Evolutionary conservation across 2,329 filamentous ascomycete species (phyloP).

Genomic region (Orbilia blumenaviensis): DNA sequence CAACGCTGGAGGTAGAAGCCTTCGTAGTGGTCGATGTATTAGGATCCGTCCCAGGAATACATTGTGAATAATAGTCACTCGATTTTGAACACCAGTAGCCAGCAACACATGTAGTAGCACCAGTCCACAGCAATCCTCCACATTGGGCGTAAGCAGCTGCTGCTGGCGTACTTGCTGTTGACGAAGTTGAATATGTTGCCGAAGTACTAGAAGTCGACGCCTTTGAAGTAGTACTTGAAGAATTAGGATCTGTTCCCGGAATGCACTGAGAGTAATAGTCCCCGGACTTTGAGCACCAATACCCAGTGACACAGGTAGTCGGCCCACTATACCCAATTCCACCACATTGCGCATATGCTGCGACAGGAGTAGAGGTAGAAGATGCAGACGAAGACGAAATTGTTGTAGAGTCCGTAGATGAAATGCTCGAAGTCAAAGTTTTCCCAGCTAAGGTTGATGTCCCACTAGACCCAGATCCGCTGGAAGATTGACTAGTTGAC

Average conservation of each 20-base stretch:
- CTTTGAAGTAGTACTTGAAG: background rate
- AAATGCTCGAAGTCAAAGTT: background rate
- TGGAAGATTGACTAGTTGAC: background rate
- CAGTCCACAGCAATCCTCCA: constrained; percentile 8
- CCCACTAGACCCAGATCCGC: background rate
- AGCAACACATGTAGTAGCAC: background rate
- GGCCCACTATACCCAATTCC: constrained; percentile 55
- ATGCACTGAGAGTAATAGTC: constrained; percentile 55
- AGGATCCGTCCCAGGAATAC: constrained; percentile 1
- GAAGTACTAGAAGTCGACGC: background rate
- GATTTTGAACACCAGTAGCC: constrained; percentile 14
- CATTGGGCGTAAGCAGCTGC: constrained; percentile 25
- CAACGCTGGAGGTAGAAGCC: too few species aligned
- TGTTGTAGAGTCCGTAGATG: background rate
- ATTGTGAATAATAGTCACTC: constrained; percentile 25
- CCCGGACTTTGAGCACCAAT: constrained; percentile 49
- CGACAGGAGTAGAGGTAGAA: background rate
- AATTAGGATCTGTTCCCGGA: background rate
- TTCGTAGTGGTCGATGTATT: background rate
- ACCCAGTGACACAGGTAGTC: constrained; percentile 54
- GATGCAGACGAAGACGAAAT: background rate
- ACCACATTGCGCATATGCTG: constrained; percentile 57
- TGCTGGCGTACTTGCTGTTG: background rate
- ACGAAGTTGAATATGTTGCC: background rate
- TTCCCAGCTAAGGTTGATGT: too few species aligned